Conservation (phyloP, 164 flowering plant genomes). For the Platanus orientalis region DNA sequence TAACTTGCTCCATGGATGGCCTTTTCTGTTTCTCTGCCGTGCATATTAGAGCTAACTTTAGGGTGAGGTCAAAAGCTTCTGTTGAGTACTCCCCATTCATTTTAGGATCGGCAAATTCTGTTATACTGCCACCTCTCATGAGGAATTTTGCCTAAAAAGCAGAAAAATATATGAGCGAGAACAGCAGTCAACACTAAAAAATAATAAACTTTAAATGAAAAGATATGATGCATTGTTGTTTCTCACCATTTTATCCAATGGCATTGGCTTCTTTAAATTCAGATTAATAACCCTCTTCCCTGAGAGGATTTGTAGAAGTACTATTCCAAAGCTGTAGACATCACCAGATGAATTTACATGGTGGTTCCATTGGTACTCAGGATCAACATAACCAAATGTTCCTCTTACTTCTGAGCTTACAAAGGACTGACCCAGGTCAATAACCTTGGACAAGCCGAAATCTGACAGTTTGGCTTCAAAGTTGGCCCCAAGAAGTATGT, state of each 20-base stretch:
- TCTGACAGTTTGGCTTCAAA: slow-evolving; percentile 67
- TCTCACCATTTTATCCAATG: slow-evolving; percentile 49
- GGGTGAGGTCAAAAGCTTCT: slow-evolving; percentile 20
- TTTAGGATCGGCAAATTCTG: slow-evolving; percentile 68
- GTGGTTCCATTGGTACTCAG: slow-evolving; percentile 47
- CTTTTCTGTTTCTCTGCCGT: slow-evolving; percentile 29
- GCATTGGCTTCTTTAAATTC: slow-evolving; percentile 36
- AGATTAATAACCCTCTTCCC: slow-evolving; percentile 57
- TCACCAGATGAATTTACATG: slow-evolving; percentile 49
- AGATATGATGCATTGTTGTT: too few relatives aligned
- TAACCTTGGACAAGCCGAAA: slow-evolving; percentile 61
- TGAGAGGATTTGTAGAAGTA: slow-evolving; percentile 60
- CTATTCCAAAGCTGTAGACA: slow-evolving; percentile 74
- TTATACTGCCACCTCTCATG: slow-evolving; percentile 36
- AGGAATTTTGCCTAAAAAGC: slow-evolving; percentile 45
- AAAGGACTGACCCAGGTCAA: slow-evolving; percentile 45
- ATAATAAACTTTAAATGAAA: too few relatives aligned
- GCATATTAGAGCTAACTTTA: too few relatives aligned
- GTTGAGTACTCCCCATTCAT: slow-evolving; percentile 42
- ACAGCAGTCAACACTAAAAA: too few relatives aligned
- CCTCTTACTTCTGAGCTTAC: slow-evolving; percentile 84
- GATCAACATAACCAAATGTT: slow-evolving; percentile 67
- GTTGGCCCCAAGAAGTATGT: slow-evolving; percentile 42
- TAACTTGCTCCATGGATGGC: slow-evolving; percentile 63
- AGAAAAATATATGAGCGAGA: neutral